Conservation (phyloP, 306 rosid species). For the Astragalus membranaceus region DNA sequence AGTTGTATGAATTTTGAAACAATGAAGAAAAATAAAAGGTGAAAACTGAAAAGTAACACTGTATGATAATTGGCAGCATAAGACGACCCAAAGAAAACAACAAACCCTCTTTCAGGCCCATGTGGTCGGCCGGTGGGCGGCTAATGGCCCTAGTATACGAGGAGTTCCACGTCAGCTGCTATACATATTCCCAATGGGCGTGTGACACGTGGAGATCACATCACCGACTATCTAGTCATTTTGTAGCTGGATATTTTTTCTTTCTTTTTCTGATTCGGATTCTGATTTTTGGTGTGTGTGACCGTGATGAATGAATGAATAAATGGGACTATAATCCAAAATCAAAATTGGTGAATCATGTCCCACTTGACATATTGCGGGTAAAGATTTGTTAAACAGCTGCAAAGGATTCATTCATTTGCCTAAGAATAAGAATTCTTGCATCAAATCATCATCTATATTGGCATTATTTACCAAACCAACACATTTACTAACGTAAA, state of each 20-base stretch:
- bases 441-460: not conserved
- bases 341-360: not conserved
- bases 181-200: not conserved
- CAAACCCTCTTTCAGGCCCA: not conserved
- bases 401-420: not conserved
- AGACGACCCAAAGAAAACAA: not conserved
- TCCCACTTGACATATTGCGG: not conserved
- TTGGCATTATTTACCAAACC: conserved; percentile 14
- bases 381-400: not conserved
- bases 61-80: not conserved
- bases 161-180: not conserved
- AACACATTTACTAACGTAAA: not conserved
- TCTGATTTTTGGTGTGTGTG: conserved; percentile 20
- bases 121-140: conserved; percentile 29
- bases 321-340: not conserved
- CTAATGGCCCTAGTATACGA: not conserved
- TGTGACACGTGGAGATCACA: conserved; percentile 11
- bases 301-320: conserved; percentile 19
- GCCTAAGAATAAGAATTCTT: not conserved
- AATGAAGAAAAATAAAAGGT: too few relatives aligned
- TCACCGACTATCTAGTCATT: conserved; percentile 26
- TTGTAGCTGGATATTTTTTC: not conserved
- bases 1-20: too few relatives aligned
- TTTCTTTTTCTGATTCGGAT: not conserved
- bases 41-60: not conserved